Percentiles rank a stretch among this genome's conserved stretches.
Conservation (phyloP, 176 grass and related monocot genomes). For the Raddia distichophylla region DNA sequence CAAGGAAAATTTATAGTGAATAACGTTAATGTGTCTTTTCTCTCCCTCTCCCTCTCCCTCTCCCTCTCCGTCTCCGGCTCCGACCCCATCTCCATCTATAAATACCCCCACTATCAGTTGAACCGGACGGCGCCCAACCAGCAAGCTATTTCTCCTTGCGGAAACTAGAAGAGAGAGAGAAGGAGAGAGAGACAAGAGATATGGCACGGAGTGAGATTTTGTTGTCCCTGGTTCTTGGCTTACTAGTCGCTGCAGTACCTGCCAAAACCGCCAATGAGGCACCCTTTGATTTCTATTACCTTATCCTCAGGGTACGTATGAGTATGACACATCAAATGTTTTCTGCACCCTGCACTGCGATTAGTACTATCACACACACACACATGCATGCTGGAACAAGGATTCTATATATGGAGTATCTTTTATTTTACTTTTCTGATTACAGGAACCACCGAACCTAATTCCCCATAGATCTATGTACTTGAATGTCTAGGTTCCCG, state of each 20-base stretch:
- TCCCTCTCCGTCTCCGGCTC: no score
- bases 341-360: not conserved
- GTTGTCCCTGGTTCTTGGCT: conserved; percentile 29
- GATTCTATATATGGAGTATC: not conserved
- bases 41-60: no score
- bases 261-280: conserved; percentile 15
- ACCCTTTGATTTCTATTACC: conserved; percentile 54
- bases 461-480: no score
- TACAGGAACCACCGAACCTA: not conserved
- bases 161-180: not conserved
- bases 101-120: conserved; percentile 1
- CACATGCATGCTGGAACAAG: not conserved
- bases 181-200: not conserved
- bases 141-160: not conserved
- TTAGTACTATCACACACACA: no score
- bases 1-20: not conserved
- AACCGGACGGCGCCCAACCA: not conserved
- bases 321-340: conserved; percentile 21
- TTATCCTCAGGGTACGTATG: conserved; percentile 52
- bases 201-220: conserved; percentile 30
- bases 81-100: not conserved
- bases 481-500: not conserved
- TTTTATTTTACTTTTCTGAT: not conserved
- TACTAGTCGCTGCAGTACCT: conserved; percentile 24
- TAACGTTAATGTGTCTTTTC: no score